Base-by-base conservation (phyloP, 352 stramenopile genomes). In the Phytopythium kandeliae region DNA sequence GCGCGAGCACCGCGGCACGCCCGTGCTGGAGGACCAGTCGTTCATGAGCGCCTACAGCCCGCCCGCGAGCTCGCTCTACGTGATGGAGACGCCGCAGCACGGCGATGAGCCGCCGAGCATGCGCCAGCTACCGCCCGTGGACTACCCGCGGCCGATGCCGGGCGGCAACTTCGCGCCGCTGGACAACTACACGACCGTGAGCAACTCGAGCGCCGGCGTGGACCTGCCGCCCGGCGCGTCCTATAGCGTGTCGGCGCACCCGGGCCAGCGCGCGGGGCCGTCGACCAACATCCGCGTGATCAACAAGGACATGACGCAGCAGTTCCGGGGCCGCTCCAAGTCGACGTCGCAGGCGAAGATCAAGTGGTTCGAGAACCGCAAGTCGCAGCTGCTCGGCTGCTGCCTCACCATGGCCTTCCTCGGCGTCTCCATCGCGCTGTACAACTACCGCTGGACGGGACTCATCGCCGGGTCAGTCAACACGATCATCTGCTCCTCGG, bases 211-310 rank as follows among this genome's bases (percentile, higher is more conserved):
- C 35, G 25, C 21, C 45, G 64, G 41, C 25, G 51, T 64, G 54
- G 49, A 57, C 40, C 10, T 36, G 25, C 44, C 56, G 17, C 48
- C 61, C 12, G 66, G 58, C 47, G 31, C 31, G 40, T 33, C 40
- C 1, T 67, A 71, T 38, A 88, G 71, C 49, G 63, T 74, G 10
- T 75, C 75, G 17, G 64, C 78, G 57, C 47, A 53, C 21, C 35
- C 24, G 31, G 10, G 28, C 19, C 78, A 87, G 52, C 77, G 87
- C 53, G 77, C 78, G 40, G 69, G 63, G 50, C 67, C 80, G 45
- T 82, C 89, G 61, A 90, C 86, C 54, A 78, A 89, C 55, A 90
- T 95, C 44, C 84, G 84, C 41, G 84, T 95, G 16, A 95, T 95
- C 58, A 88, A 95, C 69, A 95, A 95, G 62, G 84, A 95, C 55